A percentile compares a stretch with the other conserved stretches of the same genome.
Evolutionary conservation across 176 grass and related monocot genomes (phyloP).

Genomic region (Triticum urartu): DNA sequence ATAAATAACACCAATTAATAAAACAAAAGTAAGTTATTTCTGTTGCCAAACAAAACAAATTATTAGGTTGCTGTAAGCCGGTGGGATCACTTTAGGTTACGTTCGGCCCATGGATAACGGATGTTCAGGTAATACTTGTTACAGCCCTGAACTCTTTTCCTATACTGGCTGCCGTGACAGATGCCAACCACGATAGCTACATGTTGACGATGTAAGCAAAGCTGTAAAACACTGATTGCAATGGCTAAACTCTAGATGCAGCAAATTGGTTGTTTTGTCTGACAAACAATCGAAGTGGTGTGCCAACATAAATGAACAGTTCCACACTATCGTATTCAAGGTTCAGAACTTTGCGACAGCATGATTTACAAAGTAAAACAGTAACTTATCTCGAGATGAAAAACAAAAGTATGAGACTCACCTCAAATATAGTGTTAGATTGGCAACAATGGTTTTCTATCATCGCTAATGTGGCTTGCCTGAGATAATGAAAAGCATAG

Average conservation of each 20-base stretch:
- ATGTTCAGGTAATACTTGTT: background rate
- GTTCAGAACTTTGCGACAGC: constrained; percentile 3
- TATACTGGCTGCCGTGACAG: background rate
- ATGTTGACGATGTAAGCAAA: background rate
- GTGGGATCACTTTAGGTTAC: background rate
- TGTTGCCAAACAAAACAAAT: background rate
- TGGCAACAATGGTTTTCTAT: constrained; percentile 84
- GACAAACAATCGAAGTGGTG: background rate
- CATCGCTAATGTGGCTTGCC: constrained; percentile 61
- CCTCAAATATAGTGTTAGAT: constrained; percentile 61
- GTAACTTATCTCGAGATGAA: background rate
- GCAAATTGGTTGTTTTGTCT: background rate
- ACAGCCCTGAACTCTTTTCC: background rate
- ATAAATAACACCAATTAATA: background rate
- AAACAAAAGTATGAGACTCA: constrained; percentile 13
- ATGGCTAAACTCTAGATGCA: background rate
- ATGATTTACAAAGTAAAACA: constrained; percentile 11
- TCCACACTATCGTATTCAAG: background rate
- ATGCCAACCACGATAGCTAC: background rate
- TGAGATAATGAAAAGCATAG: constrained; percentile 38
- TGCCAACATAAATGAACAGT: background rate
- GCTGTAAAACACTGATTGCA: background rate
- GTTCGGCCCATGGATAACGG: background rate
- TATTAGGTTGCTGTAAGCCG: background rate
- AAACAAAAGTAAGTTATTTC: background rate